Evolutionary conservation across 345 rosid species (phyloP), one percentile per base, ranked within the genome.

Genomic region (Durio zibethinus): DNA sequence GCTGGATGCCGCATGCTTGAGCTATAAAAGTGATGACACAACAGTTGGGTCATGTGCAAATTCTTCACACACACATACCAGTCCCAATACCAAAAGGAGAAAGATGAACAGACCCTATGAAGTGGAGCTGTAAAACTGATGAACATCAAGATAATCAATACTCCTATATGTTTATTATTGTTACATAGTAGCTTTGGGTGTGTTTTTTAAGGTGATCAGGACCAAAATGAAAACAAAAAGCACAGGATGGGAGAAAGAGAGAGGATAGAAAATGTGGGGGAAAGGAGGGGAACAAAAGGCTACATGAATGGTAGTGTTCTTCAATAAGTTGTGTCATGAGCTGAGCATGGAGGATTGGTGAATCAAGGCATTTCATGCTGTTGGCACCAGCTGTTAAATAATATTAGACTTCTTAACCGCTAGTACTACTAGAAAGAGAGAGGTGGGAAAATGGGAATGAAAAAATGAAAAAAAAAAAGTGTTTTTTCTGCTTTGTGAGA

Each of bases 1-100:
- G 60, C 77, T 91, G 76, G 97, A 90, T 68, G 93, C 86, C 0
- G 89, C 90, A 74, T 88, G 96, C 85, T 79, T 91, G 87, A 91
- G 93, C 89, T 87, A 85, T 68, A 90, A 79, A 80, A 87, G 86
- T 72, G 86, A 88, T 70, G 88, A 86, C 65, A 76, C 84, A 5
- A 33, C 87, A 16, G 84, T 75, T 67, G 90, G 83, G 52, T 84
- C 85, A 70, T 81, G 84, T 78, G 83, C 82, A 59, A 82, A 80
- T 82, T 87, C 92, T 62, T 83, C 88, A 53, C 87, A 81, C 0
- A 47, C 73, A 9, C 2, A 38, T 23, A 81, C 21, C 20, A 77
- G 79, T 68, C 84, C 88, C 1, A 82, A 73, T 45, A 72, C 79
- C 72, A 90, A 90, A 82, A 83, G 90, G 79, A 90, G 92, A 80